These are phyloP conservation scores for Salix viminalis DNA, from an alignment of 345 rosid genomes.

Conservation along the genomic window DNA sequence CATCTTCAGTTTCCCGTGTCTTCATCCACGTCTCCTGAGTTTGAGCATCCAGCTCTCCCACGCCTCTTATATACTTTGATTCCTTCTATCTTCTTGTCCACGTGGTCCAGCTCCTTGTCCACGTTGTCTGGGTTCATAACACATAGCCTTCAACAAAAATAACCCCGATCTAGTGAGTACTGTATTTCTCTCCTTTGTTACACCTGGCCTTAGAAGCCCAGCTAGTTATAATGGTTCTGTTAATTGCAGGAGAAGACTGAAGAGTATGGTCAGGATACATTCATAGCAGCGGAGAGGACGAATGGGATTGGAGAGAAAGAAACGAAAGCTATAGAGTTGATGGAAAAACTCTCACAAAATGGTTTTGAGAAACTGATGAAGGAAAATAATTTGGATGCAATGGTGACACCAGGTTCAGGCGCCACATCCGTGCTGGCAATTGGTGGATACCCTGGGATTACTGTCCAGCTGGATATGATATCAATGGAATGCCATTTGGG, in stretches of 20 bases:
- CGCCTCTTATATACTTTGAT: no score
- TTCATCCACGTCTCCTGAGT: no score
- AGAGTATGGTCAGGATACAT: slow-evolving; percentile 44
- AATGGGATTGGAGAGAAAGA: slow-evolving; percentile 31
- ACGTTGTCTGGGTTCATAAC: no score
- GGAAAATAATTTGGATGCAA: slow-evolving; percentile 47
- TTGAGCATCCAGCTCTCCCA: no score
- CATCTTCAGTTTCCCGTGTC: no score
- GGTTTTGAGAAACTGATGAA: slow-evolving; percentile 57
- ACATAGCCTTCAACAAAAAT: slow-evolving; percentile 45
- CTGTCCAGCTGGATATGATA: slow-evolving; percentile 58
- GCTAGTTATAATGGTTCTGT: neutral
- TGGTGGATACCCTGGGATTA: slow-evolving; percentile 68
- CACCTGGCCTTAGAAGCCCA: no score
- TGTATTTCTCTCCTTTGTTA: no score
- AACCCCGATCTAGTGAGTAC: slow-evolving; percentile 36
- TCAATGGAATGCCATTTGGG: slow-evolving; percentile 51
- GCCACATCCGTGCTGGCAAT: slow-evolving; percentile 40
- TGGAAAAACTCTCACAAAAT: slow-evolving; percentile 28
- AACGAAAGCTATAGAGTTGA: slow-evolving; percentile 25
- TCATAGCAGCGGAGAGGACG: slow-evolving; percentile 40
- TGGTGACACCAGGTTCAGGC: slow-evolving; percentile 31
- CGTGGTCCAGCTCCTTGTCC: no score
- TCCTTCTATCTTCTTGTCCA: neutral
- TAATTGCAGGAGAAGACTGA: slow-evolving; percentile 46